These are phyloP conservation scores for Sinapis alba DNA, from an alignment of 441 rosid species.

Conservation along the genomic window DNA sequence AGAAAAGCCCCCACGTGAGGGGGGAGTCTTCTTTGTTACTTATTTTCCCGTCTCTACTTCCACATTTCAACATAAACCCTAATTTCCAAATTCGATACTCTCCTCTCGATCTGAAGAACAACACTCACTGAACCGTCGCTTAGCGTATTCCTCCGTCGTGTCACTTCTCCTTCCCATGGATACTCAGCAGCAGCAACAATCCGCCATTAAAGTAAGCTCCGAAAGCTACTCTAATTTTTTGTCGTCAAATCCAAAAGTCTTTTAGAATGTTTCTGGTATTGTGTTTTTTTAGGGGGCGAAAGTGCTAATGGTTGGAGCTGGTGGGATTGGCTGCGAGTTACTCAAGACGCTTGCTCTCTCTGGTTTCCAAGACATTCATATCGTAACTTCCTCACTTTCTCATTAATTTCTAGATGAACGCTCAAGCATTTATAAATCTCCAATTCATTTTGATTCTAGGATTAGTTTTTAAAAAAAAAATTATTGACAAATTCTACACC, in stretches of 20 bases:
- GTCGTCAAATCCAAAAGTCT: neutral
- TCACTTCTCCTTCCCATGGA: slow-evolving; percentile 46
- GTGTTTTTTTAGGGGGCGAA: slow-evolving; percentile 65
- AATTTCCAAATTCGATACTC: slow-evolving; percentile 19
- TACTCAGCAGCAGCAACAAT: slow-evolving; percentile 44
- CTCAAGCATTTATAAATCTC: neutral
- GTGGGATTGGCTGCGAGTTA: slow-evolving; percentile 97
- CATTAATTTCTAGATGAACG: neutral
- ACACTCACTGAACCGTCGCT: slow-evolving; percentile 14
- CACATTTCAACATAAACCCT: slow-evolving; percentile 32
- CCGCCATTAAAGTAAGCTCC: slow-evolving; percentile 61
- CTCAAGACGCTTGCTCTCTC: slow-evolving; percentile 96
- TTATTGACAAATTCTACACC: neutral
- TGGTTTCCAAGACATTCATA: slow-evolving; percentile 88
- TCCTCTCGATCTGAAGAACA: neutral
- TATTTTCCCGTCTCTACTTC: neutral
- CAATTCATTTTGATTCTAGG: neutral
- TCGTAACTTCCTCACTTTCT: slow-evolving; percentile 42
- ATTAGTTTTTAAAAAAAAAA: too few species aligned
- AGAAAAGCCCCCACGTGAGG: neutral
- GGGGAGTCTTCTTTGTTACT: neutral
- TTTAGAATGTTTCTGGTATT: slow-evolving; percentile 13
- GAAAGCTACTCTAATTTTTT: neutral
- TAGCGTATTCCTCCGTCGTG: slow-evolving; percentile 3
- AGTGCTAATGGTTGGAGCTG: slow-evolving; percentile 98